A percentile compares a stretch with the other conserved stretches of the same genome.
Conservation (phyloP, 2,329 filamentous ascomycete species). For the Penicillium paneum region DNA sequence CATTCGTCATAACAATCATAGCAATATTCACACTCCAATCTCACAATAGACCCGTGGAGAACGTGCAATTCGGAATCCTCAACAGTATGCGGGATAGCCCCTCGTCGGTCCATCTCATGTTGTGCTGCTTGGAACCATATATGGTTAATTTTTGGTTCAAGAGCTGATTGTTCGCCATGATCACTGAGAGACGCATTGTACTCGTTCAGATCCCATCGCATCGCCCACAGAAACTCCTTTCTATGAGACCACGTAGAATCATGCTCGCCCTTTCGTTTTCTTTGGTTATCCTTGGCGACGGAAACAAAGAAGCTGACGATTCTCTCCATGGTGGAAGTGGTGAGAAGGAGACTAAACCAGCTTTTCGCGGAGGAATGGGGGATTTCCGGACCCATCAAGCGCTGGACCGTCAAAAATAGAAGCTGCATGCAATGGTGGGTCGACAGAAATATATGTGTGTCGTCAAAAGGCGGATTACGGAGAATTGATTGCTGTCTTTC, state of each 20-base stretch:
- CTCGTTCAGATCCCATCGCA: conserved; percentile 24
- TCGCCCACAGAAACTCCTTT: conserved; percentile 26
- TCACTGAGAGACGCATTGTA: conserved; percentile 11
- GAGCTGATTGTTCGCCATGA: background rate
- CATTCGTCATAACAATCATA: conserved; percentile 14
- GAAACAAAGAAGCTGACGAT: conserved; percentile 24
- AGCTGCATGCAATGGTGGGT: conserved; percentile 28
- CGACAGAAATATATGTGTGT: conserved; percentile 20
- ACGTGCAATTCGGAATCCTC: conserved; percentile 18
- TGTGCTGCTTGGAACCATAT: conserved; percentile 27
- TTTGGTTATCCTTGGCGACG: conserved; percentile 18
- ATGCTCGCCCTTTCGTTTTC: background rate
- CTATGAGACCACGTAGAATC: conserved; percentile 21
- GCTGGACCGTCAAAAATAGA: conserved; percentile 23
- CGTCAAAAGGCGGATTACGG: conserved; percentile 23
- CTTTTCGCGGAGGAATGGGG: conserved; percentile 19
- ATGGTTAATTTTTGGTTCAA: conserved; percentile 13
- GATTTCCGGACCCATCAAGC: conserved; percentile 28
- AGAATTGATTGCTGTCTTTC: conserved; percentile 23
- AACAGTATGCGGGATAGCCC: conserved; percentile 21
- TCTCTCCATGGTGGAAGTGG: conserved; percentile 26
- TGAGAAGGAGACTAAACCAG: conserved; percentile 28
- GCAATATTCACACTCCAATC: conserved; percentile 22
- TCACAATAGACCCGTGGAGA: conserved; percentile 20
- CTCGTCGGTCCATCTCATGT: conserved; percentile 19